phyloP scores from a whole-genome alignment of 2,329 filamentous ascomycete species.

The Lecanosticta acicola region DNA sequence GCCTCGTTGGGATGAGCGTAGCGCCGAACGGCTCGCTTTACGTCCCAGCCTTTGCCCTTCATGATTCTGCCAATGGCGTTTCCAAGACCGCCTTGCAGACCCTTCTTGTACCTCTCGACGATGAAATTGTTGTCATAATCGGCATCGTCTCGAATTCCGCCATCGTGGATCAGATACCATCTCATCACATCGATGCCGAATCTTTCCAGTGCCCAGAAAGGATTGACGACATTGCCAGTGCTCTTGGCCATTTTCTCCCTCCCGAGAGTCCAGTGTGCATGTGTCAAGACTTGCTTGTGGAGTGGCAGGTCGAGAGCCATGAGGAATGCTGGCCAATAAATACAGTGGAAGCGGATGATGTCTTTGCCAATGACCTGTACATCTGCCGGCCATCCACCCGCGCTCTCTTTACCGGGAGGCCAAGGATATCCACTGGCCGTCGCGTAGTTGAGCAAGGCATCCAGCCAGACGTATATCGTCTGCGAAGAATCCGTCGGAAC shows the following conservation, averaged over 20 bases:
- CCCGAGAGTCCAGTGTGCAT: slow-evolving; percentile 93
- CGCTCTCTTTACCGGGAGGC: slow-evolving; percentile 57
- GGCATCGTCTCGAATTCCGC: slow-evolving; percentile 69
- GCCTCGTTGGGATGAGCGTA: slow-evolving; percentile 18
- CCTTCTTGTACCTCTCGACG: slow-evolving; percentile 70
- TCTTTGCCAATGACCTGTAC: slow-evolving; percentile 94
- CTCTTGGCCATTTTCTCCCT: slow-evolving; percentile 95
- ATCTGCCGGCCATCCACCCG: slow-evolving; percentile 79
- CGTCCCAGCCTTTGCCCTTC: slow-evolving; percentile 53
- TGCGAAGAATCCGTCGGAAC: slow-evolving; percentile 80
- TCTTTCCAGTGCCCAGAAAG: slow-evolving; percentile 81
- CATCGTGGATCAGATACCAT: slow-evolving; percentile 79
- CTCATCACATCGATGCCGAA: slow-evolving; percentile 85
- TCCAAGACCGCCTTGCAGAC: slow-evolving; percentile 70
- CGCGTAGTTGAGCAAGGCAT: slow-evolving; percentile 89
- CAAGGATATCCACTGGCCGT: slow-evolving; percentile 84
- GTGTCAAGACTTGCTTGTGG: slow-evolving; percentile 74
- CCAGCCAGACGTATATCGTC: slow-evolving; percentile 97
- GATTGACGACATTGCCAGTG: slow-evolving; percentile 89
- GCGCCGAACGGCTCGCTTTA: slow-evolving; percentile 28
- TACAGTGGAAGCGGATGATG: slow-evolving; percentile 90
- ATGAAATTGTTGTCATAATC: slow-evolving; percentile 80
- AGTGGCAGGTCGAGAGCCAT: slow-evolving; percentile 77
- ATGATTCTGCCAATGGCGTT: slow-evolving; percentile 71
- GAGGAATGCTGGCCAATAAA: slow-evolving; percentile 96